Percentiles rank a stretch among this genome's conserved stretches.
Conservation (phyloP, 1,139 yeast genomes). For the Yamadazyma mexicana region DNA sequence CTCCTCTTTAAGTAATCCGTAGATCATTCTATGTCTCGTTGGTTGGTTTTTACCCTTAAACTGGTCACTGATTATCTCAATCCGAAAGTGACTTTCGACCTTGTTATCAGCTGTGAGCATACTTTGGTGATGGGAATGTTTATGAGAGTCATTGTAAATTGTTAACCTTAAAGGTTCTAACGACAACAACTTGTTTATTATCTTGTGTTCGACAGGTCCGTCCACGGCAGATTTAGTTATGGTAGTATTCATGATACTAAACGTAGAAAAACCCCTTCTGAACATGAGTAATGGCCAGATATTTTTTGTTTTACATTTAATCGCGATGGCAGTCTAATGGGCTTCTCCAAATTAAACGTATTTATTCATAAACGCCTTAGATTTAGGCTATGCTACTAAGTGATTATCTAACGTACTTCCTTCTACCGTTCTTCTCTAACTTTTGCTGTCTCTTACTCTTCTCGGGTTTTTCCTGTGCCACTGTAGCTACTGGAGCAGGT, state of each 20-base stretch:
- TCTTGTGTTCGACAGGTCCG: conserved; percentile 58
- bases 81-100: conserved; percentile 82
- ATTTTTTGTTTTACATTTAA: not conserved
- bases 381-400: not conserved
- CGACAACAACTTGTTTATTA: conserved; percentile 27
- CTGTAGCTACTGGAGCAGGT: conserved; percentile 1
- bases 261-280: not conserved
- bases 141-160: conserved; percentile 78
- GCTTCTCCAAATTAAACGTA: no score
- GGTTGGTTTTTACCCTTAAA: conserved; percentile 73
- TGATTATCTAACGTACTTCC: conserved; percentile 13
- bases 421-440: conserved; percentile 16
- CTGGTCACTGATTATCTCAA: conserved; percentile 67
- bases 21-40: conserved; percentile 75
- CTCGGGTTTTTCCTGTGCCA: conserved; percentile 3
- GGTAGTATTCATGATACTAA: conserved; percentile 6
- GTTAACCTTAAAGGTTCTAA: conserved; percentile 55
- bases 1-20: conserved; percentile 70
- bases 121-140: conserved; percentile 88
- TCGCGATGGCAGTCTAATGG: not conserved
- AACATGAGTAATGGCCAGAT: not conserved
- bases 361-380: no score
- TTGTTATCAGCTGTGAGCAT: conserved; percentile 70
- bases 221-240: conserved; percentile 20
- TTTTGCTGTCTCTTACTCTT: conserved; percentile 20